Evolutionary conservation across 2,329 filamentous ascomycete genomes (phyloP).

Genomic region (Trichoderma lentiforme): DNA sequence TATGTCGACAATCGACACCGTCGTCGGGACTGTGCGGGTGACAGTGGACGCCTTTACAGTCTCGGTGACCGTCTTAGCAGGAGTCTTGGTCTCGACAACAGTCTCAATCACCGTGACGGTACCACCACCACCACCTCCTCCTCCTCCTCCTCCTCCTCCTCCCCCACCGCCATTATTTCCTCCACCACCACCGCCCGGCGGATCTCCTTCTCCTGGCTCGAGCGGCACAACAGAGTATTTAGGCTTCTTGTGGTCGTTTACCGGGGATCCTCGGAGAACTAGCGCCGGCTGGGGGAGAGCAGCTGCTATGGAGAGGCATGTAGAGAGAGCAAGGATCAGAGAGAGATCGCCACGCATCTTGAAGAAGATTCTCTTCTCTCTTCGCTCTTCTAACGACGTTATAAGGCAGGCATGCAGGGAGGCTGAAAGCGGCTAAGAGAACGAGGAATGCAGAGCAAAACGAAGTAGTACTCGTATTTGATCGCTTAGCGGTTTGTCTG

Average conservation of each 20-base stretch:
- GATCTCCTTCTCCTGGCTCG: constrained; percentile 29
- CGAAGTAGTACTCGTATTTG: not conserved
- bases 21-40: constrained; percentile 29
- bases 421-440: not conserved
- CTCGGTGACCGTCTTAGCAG: constrained; percentile 28
- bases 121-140: constrained; percentile 20
- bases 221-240: constrained; percentile 40
- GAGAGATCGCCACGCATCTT: constrained; percentile 33
- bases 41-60: constrained; percentile 29
- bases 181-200: constrained; percentile 21
- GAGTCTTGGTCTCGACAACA: constrained; percentile 29
- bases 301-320: constrained; percentile 26
- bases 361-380: constrained; percentile 20
- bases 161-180: constrained; percentile 15
- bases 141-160: constrained; percentile 17
- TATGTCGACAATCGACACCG: constrained; percentile 33
- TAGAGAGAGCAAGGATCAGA: constrained; percentile 31
- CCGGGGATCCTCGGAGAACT: constrained; percentile 23
- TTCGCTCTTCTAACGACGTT: constrained; percentile 8
- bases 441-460: not conserved
- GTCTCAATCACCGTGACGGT: constrained; percentile 37
- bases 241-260: constrained; percentile 26
- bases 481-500: constrained; percentile 2
- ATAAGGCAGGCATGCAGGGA: constrained; percentile 14
- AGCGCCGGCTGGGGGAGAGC: constrained; percentile 30